These are phyloP conservation scores for Thalassiosira mediterranea DNA, from an alignment of 352 stramenopile genomes.

Conservation along the genomic window DNA sequence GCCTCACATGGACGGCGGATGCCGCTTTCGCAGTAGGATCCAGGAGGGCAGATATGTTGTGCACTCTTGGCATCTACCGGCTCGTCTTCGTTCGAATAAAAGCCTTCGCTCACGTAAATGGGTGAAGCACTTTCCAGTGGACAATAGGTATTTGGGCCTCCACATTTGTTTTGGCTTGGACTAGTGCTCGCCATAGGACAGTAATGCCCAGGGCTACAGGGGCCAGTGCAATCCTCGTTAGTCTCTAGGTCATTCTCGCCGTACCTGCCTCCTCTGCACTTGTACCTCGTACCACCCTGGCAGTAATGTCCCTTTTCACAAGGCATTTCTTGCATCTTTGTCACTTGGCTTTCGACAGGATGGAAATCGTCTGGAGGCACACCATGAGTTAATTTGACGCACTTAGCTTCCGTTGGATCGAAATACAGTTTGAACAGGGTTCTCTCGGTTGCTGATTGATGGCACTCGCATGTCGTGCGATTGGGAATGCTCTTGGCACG, in stretches of 20 bases:
- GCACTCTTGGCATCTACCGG: slow-evolving; percentile 25
- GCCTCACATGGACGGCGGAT: slow-evolving; percentile 21
- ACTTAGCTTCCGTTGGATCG: slow-evolving; percentile 12
- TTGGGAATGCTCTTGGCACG: slow-evolving; percentile 34
- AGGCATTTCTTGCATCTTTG: slow-evolving; percentile 26
- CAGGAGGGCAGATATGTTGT: slow-evolving; percentile 36
- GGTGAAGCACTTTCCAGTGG: slow-evolving; percentile 19
- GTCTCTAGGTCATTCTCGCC: slow-evolving; percentile 36
- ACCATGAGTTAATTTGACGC: slow-evolving; percentile 10
- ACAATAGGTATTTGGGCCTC: slow-evolving; percentile 42
- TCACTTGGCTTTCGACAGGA: slow-evolving; percentile 28
- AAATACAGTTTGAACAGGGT: slow-evolving; percentile 31
- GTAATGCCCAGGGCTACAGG: slow-evolving; percentile 32
- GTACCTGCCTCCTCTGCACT: slow-evolving; percentile 35
- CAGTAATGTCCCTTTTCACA: slow-evolving; percentile 41
- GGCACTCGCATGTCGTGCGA: slow-evolving; percentile 41
- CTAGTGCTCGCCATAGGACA: slow-evolving; percentile 30
- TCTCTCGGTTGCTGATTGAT: slow-evolving; percentile 49
- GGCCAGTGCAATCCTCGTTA: slow-evolving; percentile 20
- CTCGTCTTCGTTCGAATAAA: slow-evolving; percentile 42
- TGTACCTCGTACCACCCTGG: slow-evolving; percentile 12
- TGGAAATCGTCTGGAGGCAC: slow-evolving; percentile 24
- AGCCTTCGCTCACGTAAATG: slow-evolving; percentile 39
- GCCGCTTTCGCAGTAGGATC: slow-evolving; percentile 40
- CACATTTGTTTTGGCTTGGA: slow-evolving; percentile 41